Evolutionary conservation across 306 rosid genomes (phyloP).

Genomic region (Vigna reflexopilosa): DNA sequence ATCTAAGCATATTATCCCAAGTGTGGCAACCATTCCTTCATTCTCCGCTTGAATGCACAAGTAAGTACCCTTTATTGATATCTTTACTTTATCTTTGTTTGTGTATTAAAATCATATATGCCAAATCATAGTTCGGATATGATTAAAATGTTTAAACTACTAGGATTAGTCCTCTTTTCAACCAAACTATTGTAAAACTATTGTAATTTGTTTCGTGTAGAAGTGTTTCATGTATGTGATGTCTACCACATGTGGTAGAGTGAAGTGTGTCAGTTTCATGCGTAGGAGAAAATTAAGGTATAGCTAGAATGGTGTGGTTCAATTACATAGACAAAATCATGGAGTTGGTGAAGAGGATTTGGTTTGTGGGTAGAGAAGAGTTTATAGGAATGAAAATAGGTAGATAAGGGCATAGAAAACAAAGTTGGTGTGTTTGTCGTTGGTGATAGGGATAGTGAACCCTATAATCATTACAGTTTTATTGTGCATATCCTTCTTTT

Average conservation of each 20-base stretch:
- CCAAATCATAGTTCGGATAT: no score
- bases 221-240: conserved; percentile 49
- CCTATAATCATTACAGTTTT: conserved; percentile 50
- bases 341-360: conserved; percentile 14
- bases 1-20: conserved; percentile 56
- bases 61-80: conserved; percentile 60
- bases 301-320: conserved; percentile 21
- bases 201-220: no score
- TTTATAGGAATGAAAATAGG: conserved; percentile 40
- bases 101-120: no score
- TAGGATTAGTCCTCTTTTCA: no score
- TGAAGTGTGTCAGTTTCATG: conserved; percentile 38
- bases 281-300: neutral
- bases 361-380: conserved; percentile 33
- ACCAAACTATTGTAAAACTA: no score
- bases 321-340: neutral
- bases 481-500: conserved; percentile 48
- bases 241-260: conserved; percentile 40
- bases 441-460: conserved; percentile 34
- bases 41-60: conserved; percentile 66
- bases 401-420: conserved; percentile 50
- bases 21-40: conserved; percentile 56
- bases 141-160: no score
- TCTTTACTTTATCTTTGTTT: no score
- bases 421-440: conserved; percentile 43